Evolutionary conservation across 208 protist species (phyloP).

Genomic region (Acanthamoeba lenticulata): DNA sequence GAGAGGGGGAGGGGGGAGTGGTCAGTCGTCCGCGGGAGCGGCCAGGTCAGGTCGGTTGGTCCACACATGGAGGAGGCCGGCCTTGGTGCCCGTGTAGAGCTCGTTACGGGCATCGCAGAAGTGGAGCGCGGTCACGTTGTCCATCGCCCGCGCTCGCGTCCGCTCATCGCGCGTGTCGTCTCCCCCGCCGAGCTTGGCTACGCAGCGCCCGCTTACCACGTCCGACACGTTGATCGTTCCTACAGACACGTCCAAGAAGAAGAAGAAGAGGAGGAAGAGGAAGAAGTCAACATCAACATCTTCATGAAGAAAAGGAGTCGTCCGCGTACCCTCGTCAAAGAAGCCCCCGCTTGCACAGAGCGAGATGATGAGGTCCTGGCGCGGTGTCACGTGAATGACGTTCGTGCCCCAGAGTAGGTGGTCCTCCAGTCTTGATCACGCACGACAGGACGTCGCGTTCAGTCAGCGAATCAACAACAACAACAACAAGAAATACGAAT

Average conservation of each 20-base stretch:
- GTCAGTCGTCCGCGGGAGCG: too few relatives aligned
- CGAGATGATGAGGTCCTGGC: not conserved
- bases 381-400: not conserved
- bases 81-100: conserved; percentile 74
- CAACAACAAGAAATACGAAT: too few relatives aligned
- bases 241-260: not conserved
- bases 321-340: not conserved
- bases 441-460: too few relatives aligned
- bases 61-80: conserved; percentile 68
- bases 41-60: not conserved
- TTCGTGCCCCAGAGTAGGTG: not conserved
- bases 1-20: too few relatives aligned
- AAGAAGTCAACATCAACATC: not conserved
- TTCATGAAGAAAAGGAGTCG: not conserved
- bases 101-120: conserved; percentile 75
- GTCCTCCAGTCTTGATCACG: conserved; percentile 28
- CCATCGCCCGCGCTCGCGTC: not conserved
- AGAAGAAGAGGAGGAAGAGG: not conserved
- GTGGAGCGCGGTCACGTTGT: conserved; percentile 71
- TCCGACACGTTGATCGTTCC: conserved; percentile 54
- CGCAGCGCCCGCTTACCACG: not conserved
- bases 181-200: not conserved
- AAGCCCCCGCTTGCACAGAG: not conserved
- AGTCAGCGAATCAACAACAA: too few relatives aligned
- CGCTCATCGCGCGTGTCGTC: not conserved